Conservation (phyloP, 352 stramenopile genomes). For the Achlya hypogyna region DNA sequence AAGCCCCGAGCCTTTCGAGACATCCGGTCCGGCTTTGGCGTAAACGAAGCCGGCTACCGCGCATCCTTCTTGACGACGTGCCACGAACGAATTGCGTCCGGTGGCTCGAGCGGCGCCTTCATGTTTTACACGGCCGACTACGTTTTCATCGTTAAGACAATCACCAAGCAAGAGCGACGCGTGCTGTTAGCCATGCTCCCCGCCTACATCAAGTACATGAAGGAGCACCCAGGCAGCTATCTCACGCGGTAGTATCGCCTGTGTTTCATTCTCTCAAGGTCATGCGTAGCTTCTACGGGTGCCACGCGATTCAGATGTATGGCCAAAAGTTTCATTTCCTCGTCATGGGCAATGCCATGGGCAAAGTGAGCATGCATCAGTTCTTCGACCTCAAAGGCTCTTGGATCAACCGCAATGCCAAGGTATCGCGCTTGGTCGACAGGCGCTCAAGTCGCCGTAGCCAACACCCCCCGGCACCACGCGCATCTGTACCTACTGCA, state of each 20-base stretch:
- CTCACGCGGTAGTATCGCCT: conserved; percentile 83
- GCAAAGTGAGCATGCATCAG: conserved; percentile 72
- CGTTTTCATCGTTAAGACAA: conserved; percentile 81
- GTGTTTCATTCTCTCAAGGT: background rate
- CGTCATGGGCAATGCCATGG: conserved; percentile 87
- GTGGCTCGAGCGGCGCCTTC: conserved; percentile 80
- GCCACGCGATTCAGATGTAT: conserved; percentile 87
- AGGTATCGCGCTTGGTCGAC: conserved; percentile 27
- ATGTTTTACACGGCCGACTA: conserved; percentile 89
- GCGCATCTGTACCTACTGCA: conserved; percentile 80
- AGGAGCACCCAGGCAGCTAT: conserved; percentile 62
- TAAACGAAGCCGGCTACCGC: conserved; percentile 65
- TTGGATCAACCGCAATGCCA: conserved; percentile 77
- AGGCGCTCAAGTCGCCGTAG: conserved; percentile 19
- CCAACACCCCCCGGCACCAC: conserved; percentile 70
- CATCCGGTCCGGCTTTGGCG: conserved; percentile 67
- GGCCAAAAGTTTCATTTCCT: conserved; percentile 82
- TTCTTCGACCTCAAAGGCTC: conserved; percentile 89
- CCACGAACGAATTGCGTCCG: conserved; percentile 73
- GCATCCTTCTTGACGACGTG: conserved; percentile 73
- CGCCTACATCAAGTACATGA: conserved; percentile 74
- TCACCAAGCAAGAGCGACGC: conserved; percentile 64
- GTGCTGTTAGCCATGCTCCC: conserved; percentile 78
- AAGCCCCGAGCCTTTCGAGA: conserved; percentile 58
- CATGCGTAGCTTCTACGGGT: conserved; percentile 34